phyloP scores from a whole-genome alignment of 495 filamentous ascomycete genomes.

The Hypoxylon subgilvum region DNA sequence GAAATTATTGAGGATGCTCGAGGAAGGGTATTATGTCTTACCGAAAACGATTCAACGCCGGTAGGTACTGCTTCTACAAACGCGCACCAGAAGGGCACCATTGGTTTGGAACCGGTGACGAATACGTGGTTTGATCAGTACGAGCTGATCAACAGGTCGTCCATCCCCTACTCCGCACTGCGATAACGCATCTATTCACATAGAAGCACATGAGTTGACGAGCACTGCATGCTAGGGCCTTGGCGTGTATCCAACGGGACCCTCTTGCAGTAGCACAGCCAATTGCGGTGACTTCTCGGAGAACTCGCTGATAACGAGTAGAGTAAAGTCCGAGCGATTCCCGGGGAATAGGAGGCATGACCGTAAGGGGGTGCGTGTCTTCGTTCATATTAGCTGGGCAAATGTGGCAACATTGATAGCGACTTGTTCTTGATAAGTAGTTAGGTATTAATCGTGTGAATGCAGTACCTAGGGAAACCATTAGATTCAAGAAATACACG shows the following conservation, averaged over 20 bases:
- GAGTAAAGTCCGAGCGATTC: conserved; percentile 23
- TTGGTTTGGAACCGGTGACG: too few relatives aligned
- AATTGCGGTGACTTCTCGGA: conserved; percentile 34
- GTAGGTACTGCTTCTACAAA: too few relatives aligned
- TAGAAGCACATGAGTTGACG: conserved; percentile 1
- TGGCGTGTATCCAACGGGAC: conserved; percentile 6
- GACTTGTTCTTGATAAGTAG: too few relatives aligned
- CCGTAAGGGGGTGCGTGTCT: not conserved
- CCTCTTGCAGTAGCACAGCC: conserved; percentile 7
- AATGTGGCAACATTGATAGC: too few relatives aligned
- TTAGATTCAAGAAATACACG: too few relatives aligned
- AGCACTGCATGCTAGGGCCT: conserved; percentile 18
- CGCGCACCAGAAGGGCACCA: too few relatives aligned
- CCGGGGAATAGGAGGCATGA: conserved; percentile 2
- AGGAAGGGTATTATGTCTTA: too few relatives aligned
- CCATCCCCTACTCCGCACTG: conserved; percentile 7
- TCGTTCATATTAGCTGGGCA: too few relatives aligned
- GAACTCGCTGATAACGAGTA: conserved; percentile 17
- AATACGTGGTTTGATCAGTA: not conserved
- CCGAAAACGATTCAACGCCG: too few relatives aligned
- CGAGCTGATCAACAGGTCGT: not conserved
- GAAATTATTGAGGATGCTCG: too few relatives aligned
- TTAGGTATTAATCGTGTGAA: too few relatives aligned
- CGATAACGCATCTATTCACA: conserved; percentile 14
- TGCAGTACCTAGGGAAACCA: too few relatives aligned